phyloP scores from a whole-genome alignment of 2,329 filamentous ascomycete genomes.

The Cytospora leucostoma region DNA sequence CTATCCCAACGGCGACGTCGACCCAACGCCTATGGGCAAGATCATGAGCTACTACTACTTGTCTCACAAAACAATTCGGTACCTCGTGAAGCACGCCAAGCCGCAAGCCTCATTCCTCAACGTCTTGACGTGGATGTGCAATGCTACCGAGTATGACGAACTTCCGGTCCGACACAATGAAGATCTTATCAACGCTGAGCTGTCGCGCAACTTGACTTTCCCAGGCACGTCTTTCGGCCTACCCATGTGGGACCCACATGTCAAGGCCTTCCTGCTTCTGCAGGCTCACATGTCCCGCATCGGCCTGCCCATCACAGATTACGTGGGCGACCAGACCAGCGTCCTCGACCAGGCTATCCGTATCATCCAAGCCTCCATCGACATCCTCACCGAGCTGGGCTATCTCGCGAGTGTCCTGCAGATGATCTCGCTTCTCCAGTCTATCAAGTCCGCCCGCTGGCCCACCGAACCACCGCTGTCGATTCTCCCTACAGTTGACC shows the following conservation, averaged over 20 bases:
- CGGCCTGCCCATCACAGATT: constrained; percentile 91
- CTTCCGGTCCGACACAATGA: constrained; percentile 97
- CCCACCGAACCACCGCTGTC: constrained; percentile 76
- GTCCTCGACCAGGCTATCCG: constrained; percentile 96
- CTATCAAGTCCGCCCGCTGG: constrained; percentile 91
- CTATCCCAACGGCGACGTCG: constrained; percentile 84
- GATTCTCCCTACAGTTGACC: constrained; percentile 73
- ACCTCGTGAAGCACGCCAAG: constrained; percentile 76
- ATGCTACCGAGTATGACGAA: constrained; percentile 94
- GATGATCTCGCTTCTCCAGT: constrained; percentile 86
- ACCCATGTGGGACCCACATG: constrained; percentile 97
- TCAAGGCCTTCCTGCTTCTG: constrained; percentile 90
- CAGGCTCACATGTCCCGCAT: constrained; percentile 95
- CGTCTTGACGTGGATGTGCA: constrained; percentile 87
- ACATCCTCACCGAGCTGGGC: constrained; percentile 89
- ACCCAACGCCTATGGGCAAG: constrained; percentile 88
- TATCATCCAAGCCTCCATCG: constrained; percentile 93
- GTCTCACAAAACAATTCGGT: constrained; percentile 90
- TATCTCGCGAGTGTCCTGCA: constrained; percentile 73
- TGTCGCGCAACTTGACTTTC: constrained; percentile 77
- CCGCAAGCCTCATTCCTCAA: constrained; percentile 76
- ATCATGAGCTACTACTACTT: constrained; percentile 99
- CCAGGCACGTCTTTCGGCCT: constrained; percentile 63
- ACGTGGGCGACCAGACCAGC: constrained; percentile 87
- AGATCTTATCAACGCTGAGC: constrained; percentile 91